A percentile compares a stretch with the other conserved stretches of the same genome.
Conservation (phyloP, 208 protist species). For the Crithidia bombi region DNA sequence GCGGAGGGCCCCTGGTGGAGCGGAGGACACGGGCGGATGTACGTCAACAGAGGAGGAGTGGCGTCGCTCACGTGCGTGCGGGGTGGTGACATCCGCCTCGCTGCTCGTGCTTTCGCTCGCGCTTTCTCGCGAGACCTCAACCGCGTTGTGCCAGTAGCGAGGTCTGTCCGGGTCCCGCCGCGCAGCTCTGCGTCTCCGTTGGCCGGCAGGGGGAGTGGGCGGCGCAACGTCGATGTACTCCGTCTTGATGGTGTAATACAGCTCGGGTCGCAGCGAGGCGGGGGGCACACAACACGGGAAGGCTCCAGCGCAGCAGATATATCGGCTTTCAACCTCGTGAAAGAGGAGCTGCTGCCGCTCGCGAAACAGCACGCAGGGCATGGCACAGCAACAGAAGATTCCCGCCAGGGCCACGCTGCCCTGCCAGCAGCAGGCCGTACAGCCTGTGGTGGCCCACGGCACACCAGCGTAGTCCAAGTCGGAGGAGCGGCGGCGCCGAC, state of each 20-base stretch:
- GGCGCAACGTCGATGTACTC: background rate
- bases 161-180: background rate
- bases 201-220: background rate
- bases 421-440: constrained; percentile 34
- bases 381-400: constrained; percentile 35
- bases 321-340: constrained; percentile 39
- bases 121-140: constrained; percentile 16
- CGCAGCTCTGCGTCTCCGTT: background rate
- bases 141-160: constrained; percentile 15
- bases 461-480: constrained; percentile 1
- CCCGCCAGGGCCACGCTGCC: constrained; percentile 29
- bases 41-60: background rate
- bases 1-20: constrained; percentile 2
- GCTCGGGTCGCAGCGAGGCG: constrained; percentile 43
- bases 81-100: background rate
- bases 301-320: constrained; percentile 50
- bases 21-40: background rate
- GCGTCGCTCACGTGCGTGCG: background rate
- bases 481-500: background rate
- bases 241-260: constrained; percentile 44
- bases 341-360: constrained; percentile 47
- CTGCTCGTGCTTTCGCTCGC: background rate
- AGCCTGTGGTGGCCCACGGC: constrained; percentile 33
- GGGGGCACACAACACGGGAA: constrained; percentile 53
- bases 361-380: constrained; percentile 46